Conservation (phyloP, 768 basidiomycete genomes). For the Nevesoporus exiguus region DNA sequence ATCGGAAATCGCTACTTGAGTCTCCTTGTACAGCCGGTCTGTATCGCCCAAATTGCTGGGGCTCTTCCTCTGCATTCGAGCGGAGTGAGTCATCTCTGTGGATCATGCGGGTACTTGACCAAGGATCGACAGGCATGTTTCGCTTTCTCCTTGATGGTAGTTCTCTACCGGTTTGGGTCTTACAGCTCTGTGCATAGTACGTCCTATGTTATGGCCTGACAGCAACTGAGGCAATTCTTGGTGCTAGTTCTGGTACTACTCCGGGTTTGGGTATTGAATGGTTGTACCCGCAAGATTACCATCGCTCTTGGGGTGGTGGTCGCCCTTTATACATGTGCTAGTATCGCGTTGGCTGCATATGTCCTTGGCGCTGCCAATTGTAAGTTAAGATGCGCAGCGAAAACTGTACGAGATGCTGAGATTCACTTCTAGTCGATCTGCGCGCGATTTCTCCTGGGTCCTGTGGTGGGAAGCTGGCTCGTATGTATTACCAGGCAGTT, state of each 20-base stretch:
- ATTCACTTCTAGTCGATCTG: background rate
- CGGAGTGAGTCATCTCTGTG: background rate
- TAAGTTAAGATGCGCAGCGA: background rate
- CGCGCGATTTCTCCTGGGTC: no score
- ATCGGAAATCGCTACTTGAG: constrained; percentile 5
- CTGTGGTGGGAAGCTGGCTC: background rate
- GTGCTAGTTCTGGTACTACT: background rate
- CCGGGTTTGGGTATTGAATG: constrained; percentile 1
- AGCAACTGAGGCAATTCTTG: background rate
- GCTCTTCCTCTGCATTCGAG: background rate
- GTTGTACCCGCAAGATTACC: background rate
- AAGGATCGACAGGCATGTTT: background rate
- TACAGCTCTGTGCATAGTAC: background rate
- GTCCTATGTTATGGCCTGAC: background rate
- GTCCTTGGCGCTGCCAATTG: background rate
- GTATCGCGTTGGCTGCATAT: background rate
- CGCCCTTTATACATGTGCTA: background rate
- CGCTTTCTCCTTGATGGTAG: background rate
- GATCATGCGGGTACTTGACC: background rate
- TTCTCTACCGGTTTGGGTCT: background rate
- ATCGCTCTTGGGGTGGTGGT: background rate
- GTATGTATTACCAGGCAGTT: background rate
- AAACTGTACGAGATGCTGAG: background rate
- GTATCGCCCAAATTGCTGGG: background rate
- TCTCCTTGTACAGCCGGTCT: background rate